A percentile compares a stretch with the other conserved stretches of the same genome.
Conservation (phyloP, 768 basidiomycete genomes). For the Mycena albidolilacea region DNA sequence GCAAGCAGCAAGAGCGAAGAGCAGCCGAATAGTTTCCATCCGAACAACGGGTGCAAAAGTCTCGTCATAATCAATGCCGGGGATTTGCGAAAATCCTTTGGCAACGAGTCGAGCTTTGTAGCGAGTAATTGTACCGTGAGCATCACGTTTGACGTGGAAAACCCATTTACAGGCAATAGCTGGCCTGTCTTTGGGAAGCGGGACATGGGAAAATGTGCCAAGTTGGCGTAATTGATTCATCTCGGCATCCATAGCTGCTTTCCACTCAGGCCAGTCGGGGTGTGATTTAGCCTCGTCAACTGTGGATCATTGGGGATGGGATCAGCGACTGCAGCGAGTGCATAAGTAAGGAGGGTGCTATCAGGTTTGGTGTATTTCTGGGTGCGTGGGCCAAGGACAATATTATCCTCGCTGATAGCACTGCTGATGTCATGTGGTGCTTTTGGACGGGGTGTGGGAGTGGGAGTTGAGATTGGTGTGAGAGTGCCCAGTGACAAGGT, state of each 20-base stretch:
- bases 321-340: no score
- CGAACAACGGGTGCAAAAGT: no score
- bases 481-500: background rate
- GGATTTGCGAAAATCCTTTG: background rate
- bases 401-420: slow-evolving; percentile 15
- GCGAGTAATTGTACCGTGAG: slow-evolving; percentile 42
- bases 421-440: slow-evolving; percentile 24
- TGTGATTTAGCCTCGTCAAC: slow-evolving; percentile 38
- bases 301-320: background rate
- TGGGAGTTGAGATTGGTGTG: background rate
- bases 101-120: slow-evolving; percentile 46
- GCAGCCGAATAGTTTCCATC: no score
- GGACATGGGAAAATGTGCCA: slow-evolving; percentile 39
- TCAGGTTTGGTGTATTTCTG: slow-evolving; percentile 13
- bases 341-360: no score
- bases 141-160: slow-evolving; percentile 50
- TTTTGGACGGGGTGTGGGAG: background rate
- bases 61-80: no score
- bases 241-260: slow-evolving; percentile 37
- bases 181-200: slow-evolving; percentile 34
- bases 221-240: slow-evolving; percentile 34
- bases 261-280: slow-evolving; percentile 40
- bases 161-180: slow-evolving; percentile 43
- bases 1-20: no score
- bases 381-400: slow-evolving; percentile 41